A percentile compares a stretch with the other conserved stretches of the same genome.
Conservation (phyloP, 2,329 filamentous ascomycete species). For the Lasiodiplodia gonubiensis region DNA sequence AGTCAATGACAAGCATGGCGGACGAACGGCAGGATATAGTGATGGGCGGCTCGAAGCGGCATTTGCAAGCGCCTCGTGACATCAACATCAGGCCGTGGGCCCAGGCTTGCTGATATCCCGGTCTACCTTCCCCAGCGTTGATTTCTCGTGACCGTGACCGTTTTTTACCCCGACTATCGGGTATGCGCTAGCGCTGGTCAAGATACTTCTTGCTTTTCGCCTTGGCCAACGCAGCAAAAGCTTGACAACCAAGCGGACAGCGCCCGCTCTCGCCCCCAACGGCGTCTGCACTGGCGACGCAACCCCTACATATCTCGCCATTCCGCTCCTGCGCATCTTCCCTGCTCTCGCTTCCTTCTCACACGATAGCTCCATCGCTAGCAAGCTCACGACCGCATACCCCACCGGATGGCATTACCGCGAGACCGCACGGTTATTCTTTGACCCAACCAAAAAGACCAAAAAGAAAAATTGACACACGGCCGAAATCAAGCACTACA, state of each 20-base stretch:
- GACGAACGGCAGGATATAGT: not conserved
- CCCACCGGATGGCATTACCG: slow-evolving; percentile 4
- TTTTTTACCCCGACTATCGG: slow-evolving; percentile 1
- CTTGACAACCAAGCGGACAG: not conserved
- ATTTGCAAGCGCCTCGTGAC: slow-evolving; percentile 16
- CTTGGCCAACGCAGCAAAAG: slow-evolving; percentile 1
- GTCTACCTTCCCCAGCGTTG: slow-evolving; percentile 12
- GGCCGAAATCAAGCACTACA: not conserved
- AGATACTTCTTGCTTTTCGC: not conserved
- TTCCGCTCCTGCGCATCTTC: not conserved
- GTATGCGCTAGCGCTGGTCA: slow-evolving; percentile 13
- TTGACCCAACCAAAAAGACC: not conserved
- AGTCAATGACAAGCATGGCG: slow-evolving; percentile 13
- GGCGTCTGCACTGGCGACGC: not conserved
- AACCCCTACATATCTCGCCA: not conserved
- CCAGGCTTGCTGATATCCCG: slow-evolving; percentile 2
- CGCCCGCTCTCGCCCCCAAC: not conserved
- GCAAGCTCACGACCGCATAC: not conserved
- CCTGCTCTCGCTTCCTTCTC: not conserved
- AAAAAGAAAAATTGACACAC: not conserved
- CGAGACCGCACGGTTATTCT: not conserved
- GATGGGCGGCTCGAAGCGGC: not conserved
- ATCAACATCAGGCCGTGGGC: slow-evolving; percentile 15
- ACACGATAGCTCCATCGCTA: not conserved
- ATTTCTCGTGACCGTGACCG: slow-evolving; percentile 1